Base-by-base conservation (phyloP, 2,329 filamentous ascomycete species). In the Colletotrichum aenigma region DNA sequence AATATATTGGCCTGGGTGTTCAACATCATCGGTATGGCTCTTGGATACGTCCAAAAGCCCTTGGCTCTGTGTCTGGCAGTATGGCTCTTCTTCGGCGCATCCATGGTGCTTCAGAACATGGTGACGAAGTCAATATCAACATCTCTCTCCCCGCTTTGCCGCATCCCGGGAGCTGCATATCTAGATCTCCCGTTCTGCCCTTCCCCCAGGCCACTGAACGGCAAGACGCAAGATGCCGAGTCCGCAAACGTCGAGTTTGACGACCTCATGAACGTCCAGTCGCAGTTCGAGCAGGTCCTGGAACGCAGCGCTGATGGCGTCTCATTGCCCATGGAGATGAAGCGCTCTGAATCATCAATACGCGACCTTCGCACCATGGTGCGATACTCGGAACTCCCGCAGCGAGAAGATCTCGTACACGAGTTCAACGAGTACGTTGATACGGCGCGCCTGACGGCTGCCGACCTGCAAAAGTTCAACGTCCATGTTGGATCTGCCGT, bases 371-470 rank as follows among this genome's bases (percentile, higher is more conserved):
- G 93, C 36, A 93, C 91, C 30, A 88, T 96, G 60, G 93, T 97
- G 38, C 89, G 91, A 52, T 92, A 93, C 84, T 95, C 93, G 78
- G 89, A 91, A 26, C 86, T 97, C 1, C 91, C 92, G 30, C 91
- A 91, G 55, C 91, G 91, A 34, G 90, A 93, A 43, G 93, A 96
- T 83, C 89, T 97, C 15, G 91, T 94, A 6, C 88, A 93, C 26
- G 94, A 96, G 81, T 94, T 97, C 72, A 91, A 94, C 77, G 91
- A 91, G 66, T 97, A 96, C 83, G 91, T 97, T 78, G 91, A 93
- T 12, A 92, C 91, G 0, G 92, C 93, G 3, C 87, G 91, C 5
- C 88, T 89, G 62, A 92, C 93, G 2, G 91, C 93, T 6, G 87
- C 89, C 60, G 92, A 94, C 71, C 88, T 97, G 6, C 92, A 93